Percentiles rank a stretch among this genome's conserved stretches.
phyloP scores from a whole-genome alignment of 441 rosid genomes.

The Pelargonium citronellum region DNA sequence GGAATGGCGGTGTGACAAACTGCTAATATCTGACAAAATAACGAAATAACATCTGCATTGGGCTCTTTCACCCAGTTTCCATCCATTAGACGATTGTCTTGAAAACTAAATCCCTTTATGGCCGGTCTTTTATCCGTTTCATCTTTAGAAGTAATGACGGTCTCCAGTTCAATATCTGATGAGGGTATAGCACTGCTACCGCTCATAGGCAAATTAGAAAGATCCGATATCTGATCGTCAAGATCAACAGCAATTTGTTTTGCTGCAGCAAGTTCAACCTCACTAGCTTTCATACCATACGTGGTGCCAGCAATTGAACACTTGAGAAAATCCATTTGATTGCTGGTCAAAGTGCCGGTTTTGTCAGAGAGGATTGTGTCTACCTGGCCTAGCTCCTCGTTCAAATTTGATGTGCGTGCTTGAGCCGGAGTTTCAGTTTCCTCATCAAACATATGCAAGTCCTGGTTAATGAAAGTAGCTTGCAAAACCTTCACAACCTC shows the following conservation, averaged over 20 bases:
- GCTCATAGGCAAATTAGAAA: constrained; percentile 22
- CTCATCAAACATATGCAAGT: constrained; percentile 62
- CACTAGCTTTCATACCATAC: constrained; percentile 59
- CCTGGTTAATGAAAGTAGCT: constrained; percentile 62
- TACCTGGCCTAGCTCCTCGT: constrained; percentile 74
- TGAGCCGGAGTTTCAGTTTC: constrained; percentile 58
- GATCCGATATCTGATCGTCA: constrained; percentile 20
- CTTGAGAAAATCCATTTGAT: constrained; percentile 73
- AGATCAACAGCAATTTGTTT: constrained; percentile 16
- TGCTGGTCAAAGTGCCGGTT: constrained; percentile 72
- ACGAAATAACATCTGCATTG: constrained; percentile 42
- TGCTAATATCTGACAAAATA: constrained; percentile 54
- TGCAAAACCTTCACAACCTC: constrained; percentile 74
- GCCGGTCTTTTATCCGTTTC: constrained; percentile 25
- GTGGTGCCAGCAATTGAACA: constrained; percentile 62
- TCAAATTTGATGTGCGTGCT: constrained; percentile 68
- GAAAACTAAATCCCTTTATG: constrained; percentile 60
- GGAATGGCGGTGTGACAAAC: constrained; percentile 74
- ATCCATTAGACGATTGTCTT: constrained; percentile 54
- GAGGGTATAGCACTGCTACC: constrained; percentile 29
- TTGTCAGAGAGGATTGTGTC: constrained; percentile 63
- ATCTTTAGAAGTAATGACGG: constrained; percentile 41
- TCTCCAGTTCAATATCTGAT: constrained; percentile 69
- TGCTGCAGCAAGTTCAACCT: constrained; percentile 44
- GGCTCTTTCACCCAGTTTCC: constrained; percentile 53